phyloP scores from a whole-genome alignment of 345 rosid genomes.

The Bruguiera sexangula region DNA sequence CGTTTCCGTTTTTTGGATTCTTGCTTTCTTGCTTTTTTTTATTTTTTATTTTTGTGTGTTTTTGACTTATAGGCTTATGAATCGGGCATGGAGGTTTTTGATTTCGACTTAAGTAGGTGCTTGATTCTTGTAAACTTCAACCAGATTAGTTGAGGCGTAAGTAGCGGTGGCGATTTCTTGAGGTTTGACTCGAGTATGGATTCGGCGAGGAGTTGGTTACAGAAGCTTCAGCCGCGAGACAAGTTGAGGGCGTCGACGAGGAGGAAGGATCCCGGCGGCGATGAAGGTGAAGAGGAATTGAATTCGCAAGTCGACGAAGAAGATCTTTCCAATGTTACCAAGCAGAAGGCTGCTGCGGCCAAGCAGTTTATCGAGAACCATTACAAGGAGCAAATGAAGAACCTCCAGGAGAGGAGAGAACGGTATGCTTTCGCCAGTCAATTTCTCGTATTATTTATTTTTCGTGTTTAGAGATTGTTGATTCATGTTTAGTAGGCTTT shows the following conservation, averaged over 20 bases:
- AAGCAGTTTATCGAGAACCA: conserved; percentile 86
- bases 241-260: conserved; percentile 33
- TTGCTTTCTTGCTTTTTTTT: no score
- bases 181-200: conserved; percentile 48
- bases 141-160: no score
- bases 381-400: conserved; percentile 84
- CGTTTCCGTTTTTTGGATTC: no score
- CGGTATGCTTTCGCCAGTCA: conserved; percentile 32
- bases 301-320: conserved; percentile 18
- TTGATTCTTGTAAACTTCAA: no score
- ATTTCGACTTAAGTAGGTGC: no score
- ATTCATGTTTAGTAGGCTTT: no score
- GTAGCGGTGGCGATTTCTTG: not conserved
- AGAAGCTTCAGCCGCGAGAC: conserved; percentile 59
- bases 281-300: conserved; percentile 21
- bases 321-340: conserved; percentile 49
- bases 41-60: no score
- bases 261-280: conserved; percentile 7
- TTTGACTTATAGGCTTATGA: no score
- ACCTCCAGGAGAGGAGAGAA: conserved; percentile 71
- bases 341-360: conserved; percentile 77
- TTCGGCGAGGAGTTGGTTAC: conserved; percentile 80
- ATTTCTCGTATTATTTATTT: no score
- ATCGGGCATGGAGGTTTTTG: no score
- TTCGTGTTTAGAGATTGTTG: no score